phyloP scores from a whole-genome alignment of 2,329 filamentous ascomycete genomes.

The Penicillium psychrosexuale region DNA sequence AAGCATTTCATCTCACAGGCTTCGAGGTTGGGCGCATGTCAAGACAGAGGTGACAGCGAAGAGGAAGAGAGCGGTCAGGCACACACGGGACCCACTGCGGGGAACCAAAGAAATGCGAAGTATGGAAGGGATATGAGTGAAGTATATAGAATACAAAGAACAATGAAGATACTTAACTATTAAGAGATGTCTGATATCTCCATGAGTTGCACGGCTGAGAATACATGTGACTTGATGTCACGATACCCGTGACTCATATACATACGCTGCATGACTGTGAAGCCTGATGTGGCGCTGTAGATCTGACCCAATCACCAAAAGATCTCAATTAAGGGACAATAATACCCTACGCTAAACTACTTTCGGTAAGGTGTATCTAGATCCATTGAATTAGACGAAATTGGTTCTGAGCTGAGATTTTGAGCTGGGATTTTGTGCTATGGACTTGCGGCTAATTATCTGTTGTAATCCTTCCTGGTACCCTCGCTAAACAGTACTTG shows the following conservation, averaged over 20 bases:
- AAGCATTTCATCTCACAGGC: conserved; percentile 13
- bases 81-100: conserved; percentile 23
- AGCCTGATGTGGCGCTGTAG: conserved; percentile 5
- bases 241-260: conserved; percentile 1
- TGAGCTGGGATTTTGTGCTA: too few species aligned
- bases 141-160: not conserved
- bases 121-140: not conserved
- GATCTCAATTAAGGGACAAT: not conserved
- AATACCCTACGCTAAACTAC: too few species aligned
- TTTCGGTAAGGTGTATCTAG: too few species aligned
- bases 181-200: not conserved
- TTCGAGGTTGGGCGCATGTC: not conserved
- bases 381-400: too few species aligned
- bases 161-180: not conserved
- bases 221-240: conserved; percentile 1
- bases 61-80: conserved; percentile 23
- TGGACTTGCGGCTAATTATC: too few species aligned
- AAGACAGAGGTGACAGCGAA: conserved; percentile 5
- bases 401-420: too few species aligned
- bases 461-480: too few species aligned
- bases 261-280: conserved; percentile 1
- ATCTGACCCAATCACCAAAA: conserved; percentile 2
- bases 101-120: conserved; percentile 5
- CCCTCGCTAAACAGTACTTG: too few species aligned
- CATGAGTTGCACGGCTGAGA: not conserved